Evolutionary conservation across 2,329 filamentous ascomycete genomes (phyloP).

Genomic region (Fusarium caatingaense): DNA sequence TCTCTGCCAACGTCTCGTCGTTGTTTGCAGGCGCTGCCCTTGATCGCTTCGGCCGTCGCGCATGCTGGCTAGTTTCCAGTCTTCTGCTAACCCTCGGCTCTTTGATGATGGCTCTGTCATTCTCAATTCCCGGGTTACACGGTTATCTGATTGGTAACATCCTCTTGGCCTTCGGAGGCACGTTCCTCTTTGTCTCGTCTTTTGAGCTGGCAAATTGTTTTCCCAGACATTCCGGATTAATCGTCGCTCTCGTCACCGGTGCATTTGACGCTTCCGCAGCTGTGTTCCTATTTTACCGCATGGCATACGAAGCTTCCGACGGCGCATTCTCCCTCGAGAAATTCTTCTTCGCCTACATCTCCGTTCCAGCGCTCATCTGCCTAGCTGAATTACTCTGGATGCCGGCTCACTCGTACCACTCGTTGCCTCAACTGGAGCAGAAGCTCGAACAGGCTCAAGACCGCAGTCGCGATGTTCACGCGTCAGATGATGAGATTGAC

Average conservation of each 20-base stretch:
- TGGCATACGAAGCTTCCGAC: constrained; percentile 70
- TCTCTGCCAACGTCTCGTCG: constrained; percentile 86
- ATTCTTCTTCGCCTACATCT: constrained; percentile 57
- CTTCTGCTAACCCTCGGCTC: constrained; percentile 75
- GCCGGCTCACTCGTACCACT: constrained; percentile 55
- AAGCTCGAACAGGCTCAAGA: constrained; percentile 56
- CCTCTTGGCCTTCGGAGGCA: constrained; percentile 79
- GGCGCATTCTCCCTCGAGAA: constrained; percentile 51
- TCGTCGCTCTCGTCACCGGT: constrained; percentile 80
- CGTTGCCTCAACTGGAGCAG: constrained; percentile 52
- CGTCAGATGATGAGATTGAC: constrained; percentile 65
- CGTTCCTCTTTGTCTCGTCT: constrained; percentile 82
- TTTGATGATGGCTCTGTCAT: constrained; percentile 77
- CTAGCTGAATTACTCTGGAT: constrained; percentile 55
- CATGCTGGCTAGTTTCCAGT: constrained; percentile 78
- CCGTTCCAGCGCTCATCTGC: constrained; percentile 52
- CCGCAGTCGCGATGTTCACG: constrained; percentile 57
- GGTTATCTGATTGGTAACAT: constrained; percentile 79
- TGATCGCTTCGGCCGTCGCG: constrained; percentile 81
- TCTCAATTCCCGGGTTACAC: constrained; percentile 72
- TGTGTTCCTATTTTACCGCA: constrained; percentile 78
- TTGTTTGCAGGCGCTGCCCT: constrained; percentile 86
- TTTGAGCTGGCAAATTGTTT: constrained; percentile 88
- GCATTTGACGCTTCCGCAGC: constrained; percentile 86
- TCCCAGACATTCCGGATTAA: constrained; percentile 76